Evolutionary conservation across 1,284 basidiomycete genomes (phyloP).

Genomic region (Prillingera fragicola): DNA sequence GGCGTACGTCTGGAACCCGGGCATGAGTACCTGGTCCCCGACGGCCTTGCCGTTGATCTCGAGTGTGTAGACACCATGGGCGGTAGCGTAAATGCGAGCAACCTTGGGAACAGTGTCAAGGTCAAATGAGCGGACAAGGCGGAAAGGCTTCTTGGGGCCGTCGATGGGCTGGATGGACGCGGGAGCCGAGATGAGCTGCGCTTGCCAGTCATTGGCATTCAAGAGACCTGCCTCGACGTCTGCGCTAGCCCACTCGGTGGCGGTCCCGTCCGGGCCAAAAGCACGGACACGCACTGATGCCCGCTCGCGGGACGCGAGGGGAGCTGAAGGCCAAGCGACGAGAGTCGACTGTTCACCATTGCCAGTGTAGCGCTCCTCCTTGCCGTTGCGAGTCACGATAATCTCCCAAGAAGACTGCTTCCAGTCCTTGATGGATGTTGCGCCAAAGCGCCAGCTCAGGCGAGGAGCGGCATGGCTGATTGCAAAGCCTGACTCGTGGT

Average conservation of each 20-base stretch:
- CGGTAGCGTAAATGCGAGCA: conserved; percentile 37
- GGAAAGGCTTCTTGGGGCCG: conserved; percentile 27
- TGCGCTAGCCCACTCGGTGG: conserved; percentile 9
- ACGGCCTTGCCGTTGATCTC: conserved; percentile 33
- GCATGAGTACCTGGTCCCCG: conserved; percentile 36
- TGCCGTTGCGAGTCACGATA: conserved; percentile 9
- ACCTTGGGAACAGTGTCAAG: neutral
- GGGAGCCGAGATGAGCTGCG: conserved; percentile 18
- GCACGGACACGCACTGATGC: conserved; percentile 21
- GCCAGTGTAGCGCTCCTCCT: conserved; percentile 17
- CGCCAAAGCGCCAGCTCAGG: conserved; percentile 32
- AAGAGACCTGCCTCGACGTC: conserved; percentile 28
- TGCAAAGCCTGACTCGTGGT: conserved; percentile 24
- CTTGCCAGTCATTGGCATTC: conserved; percentile 24
- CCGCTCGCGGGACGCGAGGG: conserved; percentile 21
- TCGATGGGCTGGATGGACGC: conserved; percentile 7
- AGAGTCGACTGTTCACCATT: conserved; percentile 18
- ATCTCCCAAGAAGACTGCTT: conserved; percentile 31
- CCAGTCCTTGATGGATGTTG: conserved; percentile 24
- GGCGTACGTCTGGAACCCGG: conserved; percentile 40
- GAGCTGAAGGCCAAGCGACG: conserved; percentile 32
- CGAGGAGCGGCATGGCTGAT: conserved; percentile 22
- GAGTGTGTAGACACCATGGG: conserved; percentile 36
- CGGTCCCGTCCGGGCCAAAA: conserved; percentile 13
- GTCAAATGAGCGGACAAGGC: conserved; percentile 18